Base-by-base conservation (phyloP, 208 protist genomes). In the Acanthamoeba castellanii region DNA sequence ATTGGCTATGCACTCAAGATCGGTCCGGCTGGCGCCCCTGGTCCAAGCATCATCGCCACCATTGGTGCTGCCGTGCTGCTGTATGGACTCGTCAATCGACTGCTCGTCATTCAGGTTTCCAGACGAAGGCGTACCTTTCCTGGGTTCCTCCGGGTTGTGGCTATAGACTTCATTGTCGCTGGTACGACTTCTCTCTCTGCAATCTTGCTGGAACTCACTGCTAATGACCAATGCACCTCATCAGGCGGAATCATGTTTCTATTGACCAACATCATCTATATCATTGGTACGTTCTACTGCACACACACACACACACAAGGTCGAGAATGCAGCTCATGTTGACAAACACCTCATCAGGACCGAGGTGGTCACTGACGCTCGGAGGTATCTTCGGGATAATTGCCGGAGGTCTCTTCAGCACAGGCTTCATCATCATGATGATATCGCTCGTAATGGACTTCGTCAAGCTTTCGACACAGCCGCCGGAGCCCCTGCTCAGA, bases 261-360 rank as follows among this genome's bases (percentile, higher is more conserved):
- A 37, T 76, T 76, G 68, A 76, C 68, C 68, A 76, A 76, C 68
- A 76, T 76, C 16, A 76, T 76, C 68, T 76, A 76, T 27, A 76
- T 76, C 68, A 76, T 76, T 45, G 68, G 68, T 76, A 76, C 68
- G 68, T 11, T 42, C 27, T 45, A 64, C 59, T 64, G 59, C 59
- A 64, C n/a, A n/a, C n/a, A n/a, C n/a, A n/a, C n/a, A n/a, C n/a
- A n/a, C n/a, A n/a, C n/a, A n/a, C 5, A 6, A 47, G 18, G 34
- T 42, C 2, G 18, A 76, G 13, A 76, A 42, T 16, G 27, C 13
- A 42, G 37, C 27, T 32, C 9, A 76, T 76, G 18, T 4, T 76
- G 4, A 32, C 47, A 52, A 52, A 52, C 47, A 47, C n/a, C 68
- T 18, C 68, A 76, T n/a, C n/a, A n/a, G 68, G 68, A 3, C 11